Percentiles rank a stretch among this genome's conserved stretches.
These are phyloP conservation scores for Coemansia aciculifera DNA, from an alignment of 192 early-diverging fungal species.

Conservation along the genomic window DNA sequence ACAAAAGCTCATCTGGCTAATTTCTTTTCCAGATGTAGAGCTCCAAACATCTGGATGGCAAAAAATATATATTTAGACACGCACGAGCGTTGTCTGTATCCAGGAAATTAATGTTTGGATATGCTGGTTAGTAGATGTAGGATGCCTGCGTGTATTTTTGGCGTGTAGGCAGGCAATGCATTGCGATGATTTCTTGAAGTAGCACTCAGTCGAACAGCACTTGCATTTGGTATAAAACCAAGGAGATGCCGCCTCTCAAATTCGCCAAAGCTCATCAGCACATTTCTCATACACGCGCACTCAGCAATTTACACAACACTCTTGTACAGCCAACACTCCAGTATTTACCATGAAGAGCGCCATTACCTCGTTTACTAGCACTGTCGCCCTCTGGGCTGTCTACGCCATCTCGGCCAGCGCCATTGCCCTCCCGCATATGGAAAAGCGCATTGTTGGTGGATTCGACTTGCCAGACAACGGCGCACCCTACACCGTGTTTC, in stretches of 20 bases:
- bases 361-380: conserved; percentile 3
- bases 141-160: not conserved
- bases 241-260: not conserved
- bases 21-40: not conserved
- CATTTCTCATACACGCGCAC: not conserved
- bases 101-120: not conserved
- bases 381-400: not conserved
- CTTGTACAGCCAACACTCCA: not conserved
- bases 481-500: conserved; percentile 12
- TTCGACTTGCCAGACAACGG: not conserved
- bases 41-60: not conserved
- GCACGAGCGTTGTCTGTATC: too few species aligned
- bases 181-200: not conserved
- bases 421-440: conserved; percentile 9
- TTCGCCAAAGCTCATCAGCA: not conserved
- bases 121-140: not conserved
- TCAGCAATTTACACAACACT: not conserved
- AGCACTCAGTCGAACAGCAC: not conserved
- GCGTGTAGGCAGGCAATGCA: not conserved
- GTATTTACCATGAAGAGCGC: conserved; percentile 1
- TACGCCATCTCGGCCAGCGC: conserved; percentile 1
- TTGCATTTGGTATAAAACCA: not conserved
- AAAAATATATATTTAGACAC: too few species aligned
- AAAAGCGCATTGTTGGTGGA: conserved; percentile 23
- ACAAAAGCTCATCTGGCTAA: not conserved